Evolutionary conservation across 1,284 basidiomycete species (phyloP).

Genomic region (Heterobasidion parviporum): DNA sequence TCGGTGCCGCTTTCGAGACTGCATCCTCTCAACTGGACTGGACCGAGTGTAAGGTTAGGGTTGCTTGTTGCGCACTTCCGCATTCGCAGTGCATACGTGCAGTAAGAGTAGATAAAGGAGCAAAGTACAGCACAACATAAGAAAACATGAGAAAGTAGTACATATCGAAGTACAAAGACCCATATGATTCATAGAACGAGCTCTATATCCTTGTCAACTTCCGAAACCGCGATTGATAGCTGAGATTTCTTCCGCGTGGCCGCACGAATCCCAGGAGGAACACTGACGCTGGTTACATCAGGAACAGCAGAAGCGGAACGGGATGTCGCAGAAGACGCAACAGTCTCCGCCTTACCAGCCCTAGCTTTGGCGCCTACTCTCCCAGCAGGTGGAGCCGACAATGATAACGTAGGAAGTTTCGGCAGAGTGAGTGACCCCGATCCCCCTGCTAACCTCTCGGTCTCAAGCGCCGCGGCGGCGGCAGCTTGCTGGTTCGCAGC

Average conservation of each 20-base stretch:
- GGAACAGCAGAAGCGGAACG: constrained; percentile 16
- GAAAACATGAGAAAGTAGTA: too few species aligned
- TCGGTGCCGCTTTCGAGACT: too few species aligned
- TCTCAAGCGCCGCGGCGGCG: neutral
- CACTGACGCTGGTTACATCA: constrained; percentile 5
- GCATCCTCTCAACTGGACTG: too few species aligned
- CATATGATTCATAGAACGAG: constrained; percentile 2
- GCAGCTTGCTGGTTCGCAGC: neutral
- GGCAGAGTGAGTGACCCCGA: constrained; percentile 8
- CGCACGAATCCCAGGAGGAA: constrained; percentile 3
- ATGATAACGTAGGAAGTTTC: constrained; percentile 10
- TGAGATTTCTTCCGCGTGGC: constrained; percentile 9
- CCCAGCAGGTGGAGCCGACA: constrained; percentile 3
- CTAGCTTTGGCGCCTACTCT: constrained; percentile 4
- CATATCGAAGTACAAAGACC: too few species aligned
- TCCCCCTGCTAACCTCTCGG: neutral
- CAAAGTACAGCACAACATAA: too few species aligned
- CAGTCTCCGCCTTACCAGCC: constrained; percentile 5
- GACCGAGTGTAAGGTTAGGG: too few species aligned
- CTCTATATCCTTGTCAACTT: constrained; percentile 8
- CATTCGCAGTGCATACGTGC: too few species aligned
- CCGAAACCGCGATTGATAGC: constrained; percentile 5
- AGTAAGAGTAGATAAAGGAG: too few species aligned
- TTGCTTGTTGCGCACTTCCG: too few species aligned
- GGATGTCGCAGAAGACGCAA: constrained; percentile 13